Evolutionary conservation across 1,139 yeast species (phyloP).

Genomic region (Ogataea hybrid): DNA sequence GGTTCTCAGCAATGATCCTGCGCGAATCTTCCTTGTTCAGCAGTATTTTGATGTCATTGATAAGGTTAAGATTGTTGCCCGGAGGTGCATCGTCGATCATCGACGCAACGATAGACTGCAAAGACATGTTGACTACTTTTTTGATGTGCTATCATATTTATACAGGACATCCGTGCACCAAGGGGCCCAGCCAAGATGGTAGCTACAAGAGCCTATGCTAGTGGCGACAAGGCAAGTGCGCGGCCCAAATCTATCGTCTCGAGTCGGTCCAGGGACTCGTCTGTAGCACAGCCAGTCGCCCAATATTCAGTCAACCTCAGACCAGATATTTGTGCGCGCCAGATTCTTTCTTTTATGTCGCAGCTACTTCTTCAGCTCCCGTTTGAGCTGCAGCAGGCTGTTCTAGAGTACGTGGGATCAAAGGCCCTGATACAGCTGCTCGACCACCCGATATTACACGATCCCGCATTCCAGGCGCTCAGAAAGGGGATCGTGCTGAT

Average conservation of each 20-base stretch:
- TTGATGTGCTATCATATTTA: constrained; percentile 5
- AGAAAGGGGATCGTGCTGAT: constrained; percentile 10
- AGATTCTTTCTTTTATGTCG: constrained; percentile 6
- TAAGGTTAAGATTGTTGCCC: constrained; percentile 39
- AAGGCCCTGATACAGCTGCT: constrained; percentile 8
- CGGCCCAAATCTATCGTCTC: too few relatives aligned
- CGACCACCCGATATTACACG: constrained; percentile 2
- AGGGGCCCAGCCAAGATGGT: too few relatives aligned
- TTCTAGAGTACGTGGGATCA: constrained; percentile 7
- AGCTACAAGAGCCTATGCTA: too few relatives aligned
- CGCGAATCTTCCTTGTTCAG: constrained; percentile 44
- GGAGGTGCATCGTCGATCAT: constrained; percentile 54
- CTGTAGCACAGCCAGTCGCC: too few relatives aligned
- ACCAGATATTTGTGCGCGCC: constrained; percentile 5
- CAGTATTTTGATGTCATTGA: constrained; percentile 26
- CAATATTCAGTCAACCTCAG: too few relatives aligned
- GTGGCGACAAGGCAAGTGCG: too few relatives aligned
- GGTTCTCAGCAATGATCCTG: constrained; percentile 37
- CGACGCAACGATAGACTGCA: constrained; percentile 32
- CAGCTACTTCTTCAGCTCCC: constrained; percentile 11
- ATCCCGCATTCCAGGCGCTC: constrained; percentile 12
- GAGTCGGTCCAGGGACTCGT: too few relatives aligned
- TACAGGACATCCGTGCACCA: constrained; percentile 14
- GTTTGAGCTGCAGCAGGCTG: constrained; percentile 15
- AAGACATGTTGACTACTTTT: constrained; percentile 11